These are phyloP conservation scores for Thelonectria olida DNA, from an alignment of 2,329 filamentous ascomycete species.

Conservation along the genomic window DNA sequence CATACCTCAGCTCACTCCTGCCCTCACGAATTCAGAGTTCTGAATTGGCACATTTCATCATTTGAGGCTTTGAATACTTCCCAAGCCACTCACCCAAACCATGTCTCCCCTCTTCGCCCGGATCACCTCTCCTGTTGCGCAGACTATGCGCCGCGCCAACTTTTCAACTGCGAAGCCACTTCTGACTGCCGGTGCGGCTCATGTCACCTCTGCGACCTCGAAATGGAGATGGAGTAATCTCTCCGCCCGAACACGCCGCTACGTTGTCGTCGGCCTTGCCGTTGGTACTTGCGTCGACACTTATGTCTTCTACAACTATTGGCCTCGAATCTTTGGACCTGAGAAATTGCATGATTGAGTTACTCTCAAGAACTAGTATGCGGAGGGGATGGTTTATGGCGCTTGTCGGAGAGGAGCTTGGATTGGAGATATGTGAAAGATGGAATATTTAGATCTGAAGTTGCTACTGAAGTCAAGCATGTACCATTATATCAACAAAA, in stretches of 20 bases:
- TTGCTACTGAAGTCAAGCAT: background rate
- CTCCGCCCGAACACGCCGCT: slow-evolving; percentile 38
- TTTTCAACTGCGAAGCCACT: slow-evolving; percentile 37
- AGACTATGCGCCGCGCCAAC: slow-evolving; percentile 24
- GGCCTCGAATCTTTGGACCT: slow-evolving; percentile 30
- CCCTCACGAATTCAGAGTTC: no score
- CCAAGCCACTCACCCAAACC: background rate
- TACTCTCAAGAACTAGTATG: background rate
- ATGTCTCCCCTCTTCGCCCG: slow-evolving; percentile 35
- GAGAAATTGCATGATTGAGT: background rate
- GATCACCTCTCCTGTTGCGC: slow-evolving; percentile 22
- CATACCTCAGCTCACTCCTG: no score
- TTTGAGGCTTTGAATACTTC: background rate
- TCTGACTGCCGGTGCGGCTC: slow-evolving; percentile 5
- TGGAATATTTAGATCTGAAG: background rate
- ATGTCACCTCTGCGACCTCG: background rate
- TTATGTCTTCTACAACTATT: slow-evolving; percentile 42
- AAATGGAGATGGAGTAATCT: slow-evolving; percentile 41
- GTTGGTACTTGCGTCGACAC: slow-evolving; percentile 34
- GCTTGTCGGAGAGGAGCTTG: background rate
- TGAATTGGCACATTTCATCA: background rate
- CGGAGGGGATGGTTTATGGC: background rate
- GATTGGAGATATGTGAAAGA: background rate
- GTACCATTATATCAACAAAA: background rate
- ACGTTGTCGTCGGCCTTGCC: slow-evolving; percentile 33